Evolutionary conservation across 2,329 filamentous ascomycete genomes (phyloP).

Genomic region (Phialophora tarda): DNA sequence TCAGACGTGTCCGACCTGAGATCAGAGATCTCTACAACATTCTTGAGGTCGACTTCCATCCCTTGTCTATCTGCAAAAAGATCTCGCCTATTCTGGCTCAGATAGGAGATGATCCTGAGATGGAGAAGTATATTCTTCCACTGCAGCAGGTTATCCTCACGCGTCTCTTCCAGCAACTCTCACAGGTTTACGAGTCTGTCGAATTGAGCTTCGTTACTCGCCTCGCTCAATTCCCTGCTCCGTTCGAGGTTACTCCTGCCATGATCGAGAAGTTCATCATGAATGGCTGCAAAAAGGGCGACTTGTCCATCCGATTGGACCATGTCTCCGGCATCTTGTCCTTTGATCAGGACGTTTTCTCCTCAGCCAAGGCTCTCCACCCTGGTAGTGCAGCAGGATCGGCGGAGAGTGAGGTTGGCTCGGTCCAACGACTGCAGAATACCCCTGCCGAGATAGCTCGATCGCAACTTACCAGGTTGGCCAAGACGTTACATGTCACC

Average conservation of each 20-base stretch:
- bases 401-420: conserved; percentile 80
- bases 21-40: conserved; percentile 98
- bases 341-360: conserved; percentile 98
- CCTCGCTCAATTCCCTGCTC: conserved; percentile 93
- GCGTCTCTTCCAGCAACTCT: conserved; percentile 96
- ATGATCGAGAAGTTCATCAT: conserved; percentile 99
- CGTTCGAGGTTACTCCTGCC: conserved; percentile 86
- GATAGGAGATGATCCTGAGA: conserved; percentile 91
- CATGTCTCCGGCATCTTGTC: conserved; percentile 93
- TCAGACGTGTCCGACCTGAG: conserved; percentile 90
- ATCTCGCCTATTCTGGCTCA: conserved; percentile 94
- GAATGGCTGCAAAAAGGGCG: conserved; percentile 99
- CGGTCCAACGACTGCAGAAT: conserved; percentile 93
- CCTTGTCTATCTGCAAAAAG: conserved; percentile 97
- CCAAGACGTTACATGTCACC: conserved; percentile 88
- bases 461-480: conserved; percentile 87
- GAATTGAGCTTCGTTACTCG: conserved; percentile 91
- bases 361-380: conserved; percentile 89
- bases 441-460: conserved; percentile 97
- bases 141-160: conserved; percentile 98
- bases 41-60: conserved; percentile 98
- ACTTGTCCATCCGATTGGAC: conserved; percentile 93
- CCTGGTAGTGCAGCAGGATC: conserved; percentile 83
- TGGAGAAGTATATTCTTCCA: conserved; percentile 95
- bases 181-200: conserved; percentile 98